A percentile compares a stretch with the other conserved stretches of the same genome.
phyloP scores from a whole-genome alignment of 1,139 yeast species.

The Yamadazyma songkhlaensis region DNA sequence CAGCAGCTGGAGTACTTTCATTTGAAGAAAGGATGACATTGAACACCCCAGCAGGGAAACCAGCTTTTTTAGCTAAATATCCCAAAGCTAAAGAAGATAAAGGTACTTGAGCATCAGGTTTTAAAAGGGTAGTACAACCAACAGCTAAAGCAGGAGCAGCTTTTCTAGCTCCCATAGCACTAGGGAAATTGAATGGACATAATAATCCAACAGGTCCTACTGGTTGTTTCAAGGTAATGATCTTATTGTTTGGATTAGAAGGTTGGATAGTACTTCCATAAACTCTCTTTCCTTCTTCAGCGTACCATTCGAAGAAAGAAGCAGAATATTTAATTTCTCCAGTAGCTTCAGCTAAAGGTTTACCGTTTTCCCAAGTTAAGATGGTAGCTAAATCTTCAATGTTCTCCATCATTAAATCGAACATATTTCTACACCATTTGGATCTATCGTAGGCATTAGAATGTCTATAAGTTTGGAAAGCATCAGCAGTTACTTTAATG shows the following conservation, averaged over 20 bases:
- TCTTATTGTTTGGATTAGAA: conserved; percentile 34
- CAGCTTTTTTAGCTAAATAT: conserved; percentile 42
- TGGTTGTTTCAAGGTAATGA: conserved; percentile 43
- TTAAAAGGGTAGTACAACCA: conserved; percentile 46
- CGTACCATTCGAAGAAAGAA: conserved; percentile 44
- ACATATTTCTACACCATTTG: conserved; percentile 58
- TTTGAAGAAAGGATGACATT: conserved; percentile 38
- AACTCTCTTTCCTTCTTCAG: conserved; percentile 41
- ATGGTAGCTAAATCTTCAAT: conserved; percentile 41
- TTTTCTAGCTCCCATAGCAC: conserved; percentile 49
- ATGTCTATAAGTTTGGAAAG: conserved; percentile 58
- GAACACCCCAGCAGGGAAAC: conserved; percentile 44
- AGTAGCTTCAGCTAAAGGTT: conserved; percentile 36
- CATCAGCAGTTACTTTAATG: conserved; percentile 55
- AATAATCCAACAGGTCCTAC: conserved; percentile 48
- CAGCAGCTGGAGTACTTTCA: conserved; percentile 34
- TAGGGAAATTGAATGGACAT: conserved; percentile 49
- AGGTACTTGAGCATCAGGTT: conserved; percentile 48
- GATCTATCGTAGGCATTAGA: conserved; percentile 68
- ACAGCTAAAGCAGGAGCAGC: conserved; percentile 50
- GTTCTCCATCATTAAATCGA: conserved; percentile 39
- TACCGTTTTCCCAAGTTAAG: conserved; percentile 45
- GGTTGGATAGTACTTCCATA: conserved; percentile 45
- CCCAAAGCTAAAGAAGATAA: conserved; percentile 44
- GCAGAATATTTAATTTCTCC: conserved; percentile 46